These are phyloP conservation scores for Chaetomium sp. DNA, from an alignment of 2,329 filamentous ascomycete genomes.

Conservation along the genomic window DNA sequence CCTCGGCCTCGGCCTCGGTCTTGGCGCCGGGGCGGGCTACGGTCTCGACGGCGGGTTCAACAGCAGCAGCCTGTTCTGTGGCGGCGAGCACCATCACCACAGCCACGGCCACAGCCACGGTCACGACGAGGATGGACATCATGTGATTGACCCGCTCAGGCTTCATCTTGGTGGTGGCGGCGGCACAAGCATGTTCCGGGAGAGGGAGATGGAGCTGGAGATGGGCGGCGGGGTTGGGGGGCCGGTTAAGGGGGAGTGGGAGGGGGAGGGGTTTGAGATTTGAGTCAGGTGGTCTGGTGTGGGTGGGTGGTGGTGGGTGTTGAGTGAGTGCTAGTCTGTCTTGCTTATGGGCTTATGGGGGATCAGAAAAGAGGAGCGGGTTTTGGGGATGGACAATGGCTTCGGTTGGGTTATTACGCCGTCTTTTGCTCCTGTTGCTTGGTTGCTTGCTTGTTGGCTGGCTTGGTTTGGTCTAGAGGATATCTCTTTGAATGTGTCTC, in stretches of 20 bases:
- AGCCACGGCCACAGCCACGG: not conserved
- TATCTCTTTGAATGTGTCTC: not conserved
- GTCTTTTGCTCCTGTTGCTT: not conserved
- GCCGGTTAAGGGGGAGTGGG: slow-evolving; percentile 15
- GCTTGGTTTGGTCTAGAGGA: slow-evolving; percentile 11
- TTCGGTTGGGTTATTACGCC: not conserved
- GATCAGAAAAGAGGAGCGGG: not conserved
- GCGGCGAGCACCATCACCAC: slow-evolving; percentile 14
- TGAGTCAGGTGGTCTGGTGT: not conserved
- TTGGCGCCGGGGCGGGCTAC: not conserved
- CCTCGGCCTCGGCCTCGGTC: not conserved
- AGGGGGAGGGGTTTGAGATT: slow-evolving; percentile 12
- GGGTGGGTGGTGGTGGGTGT: too few species aligned
- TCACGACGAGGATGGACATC: not conserved
- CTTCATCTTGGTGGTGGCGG: slow-evolving; percentile 2
- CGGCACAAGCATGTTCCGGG: slow-evolving; percentile 8
- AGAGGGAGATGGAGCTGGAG: slow-evolving; percentile 23
- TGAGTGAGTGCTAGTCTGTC: not conserved
- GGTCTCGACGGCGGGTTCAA: not conserved
- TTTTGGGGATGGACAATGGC: not conserved
- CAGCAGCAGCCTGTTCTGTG: slow-evolving; percentile 13
- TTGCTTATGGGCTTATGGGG: not conserved
- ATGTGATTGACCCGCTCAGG: slow-evolving; percentile 10
- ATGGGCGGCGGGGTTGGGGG: not conserved
- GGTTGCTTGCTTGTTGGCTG: not conserved